Conservation (phyloP, 345 rosid genomes). For the Alliaria petiolata region DNA sequence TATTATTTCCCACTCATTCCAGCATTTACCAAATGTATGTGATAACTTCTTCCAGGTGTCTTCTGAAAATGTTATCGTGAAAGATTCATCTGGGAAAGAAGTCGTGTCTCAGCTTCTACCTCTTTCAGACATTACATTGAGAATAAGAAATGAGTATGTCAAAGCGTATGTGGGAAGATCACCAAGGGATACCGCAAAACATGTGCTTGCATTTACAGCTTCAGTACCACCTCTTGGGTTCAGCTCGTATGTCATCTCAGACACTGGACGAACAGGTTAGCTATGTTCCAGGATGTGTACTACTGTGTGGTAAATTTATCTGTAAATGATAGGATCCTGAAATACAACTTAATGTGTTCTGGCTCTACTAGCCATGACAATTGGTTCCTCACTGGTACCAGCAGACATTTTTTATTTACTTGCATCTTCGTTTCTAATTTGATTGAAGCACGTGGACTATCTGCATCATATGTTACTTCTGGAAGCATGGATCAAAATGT, state of each 20-base stretch:
- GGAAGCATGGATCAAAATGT: constrained; percentile 39
- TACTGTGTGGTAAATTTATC: background rate
- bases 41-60: constrained; percentile 48
- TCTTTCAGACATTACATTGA: constrained; percentile 48
- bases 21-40: background rate
- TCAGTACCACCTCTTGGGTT: constrained; percentile 93
- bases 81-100: constrained; percentile 64
- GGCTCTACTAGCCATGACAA: background rate
- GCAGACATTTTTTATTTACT: constrained; percentile 5
- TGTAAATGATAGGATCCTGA: constrained; percentile 7
- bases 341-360: background rate
- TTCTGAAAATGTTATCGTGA: constrained; percentile 47
- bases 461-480: constrained; percentile 45
- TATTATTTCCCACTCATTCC: background rate
- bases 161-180: constrained; percentile 67
- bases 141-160: constrained; percentile 52
- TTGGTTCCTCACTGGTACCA: constrained; percentile 2
- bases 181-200: constrained; percentile 45
- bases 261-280: constrained; percentile 60
- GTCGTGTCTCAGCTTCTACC: constrained; percentile 81
- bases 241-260: constrained; percentile 65
- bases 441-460: constrained; percentile 42
- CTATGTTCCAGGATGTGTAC: constrained; percentile 13
- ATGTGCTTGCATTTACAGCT: constrained; percentile 83
- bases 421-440: constrained; percentile 6